Percentiles rank a stretch among this genome's conserved stretches.
Evolutionary conservation across 2,329 filamentous ascomycete genomes (phyloP).

Genomic region (Eutypella sp.): DNA sequence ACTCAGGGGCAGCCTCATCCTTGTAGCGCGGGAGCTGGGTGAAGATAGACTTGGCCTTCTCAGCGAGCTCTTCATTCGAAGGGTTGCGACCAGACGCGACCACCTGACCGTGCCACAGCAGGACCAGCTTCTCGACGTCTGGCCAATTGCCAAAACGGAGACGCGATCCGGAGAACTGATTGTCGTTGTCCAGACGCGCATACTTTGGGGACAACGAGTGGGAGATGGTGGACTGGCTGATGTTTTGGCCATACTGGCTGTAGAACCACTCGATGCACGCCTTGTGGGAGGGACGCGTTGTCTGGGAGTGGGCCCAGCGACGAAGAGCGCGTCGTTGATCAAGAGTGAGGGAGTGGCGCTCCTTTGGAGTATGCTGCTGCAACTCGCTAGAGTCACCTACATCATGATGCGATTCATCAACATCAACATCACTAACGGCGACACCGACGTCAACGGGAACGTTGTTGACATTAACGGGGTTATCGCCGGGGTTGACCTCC

Average conservation of each 20-base stretch:
- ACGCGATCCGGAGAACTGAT: constrained; percentile 57
- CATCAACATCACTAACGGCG: background rate
- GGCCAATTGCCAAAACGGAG: constrained; percentile 61
- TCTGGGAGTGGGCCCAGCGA: constrained; percentile 54
- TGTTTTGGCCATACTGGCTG: constrained; percentile 52
- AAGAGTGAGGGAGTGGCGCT: constrained; percentile 57
- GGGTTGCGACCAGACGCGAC: constrained; percentile 49
- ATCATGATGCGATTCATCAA: background rate
- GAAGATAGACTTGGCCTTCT: constrained; percentile 58
- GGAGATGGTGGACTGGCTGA: constrained; percentile 59
- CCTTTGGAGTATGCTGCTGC: constrained; percentile 28
- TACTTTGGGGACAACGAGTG: constrained; percentile 59
- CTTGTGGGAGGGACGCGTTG: constrained; percentile 54
- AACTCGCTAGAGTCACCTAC: background rate
- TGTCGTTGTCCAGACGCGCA: constrained; percentile 55
- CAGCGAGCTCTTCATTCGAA: constrained; percentile 57
- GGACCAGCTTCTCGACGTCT: constrained; percentile 74
- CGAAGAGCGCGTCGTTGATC: constrained; percentile 58
- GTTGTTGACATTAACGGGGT: constrained; percentile 1
- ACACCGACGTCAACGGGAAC: background rate
- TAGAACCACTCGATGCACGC: constrained; percentile 61
- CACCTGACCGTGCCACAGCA: constrained; percentile 56
- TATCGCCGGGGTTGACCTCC: constrained; percentile 1
- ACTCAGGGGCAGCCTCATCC: constrained; percentile 55
- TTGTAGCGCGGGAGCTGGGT: constrained; percentile 54